Conservation (phyloP, 176 grass and related monocot genomes). For the Phoenix roebelenii region DNA sequence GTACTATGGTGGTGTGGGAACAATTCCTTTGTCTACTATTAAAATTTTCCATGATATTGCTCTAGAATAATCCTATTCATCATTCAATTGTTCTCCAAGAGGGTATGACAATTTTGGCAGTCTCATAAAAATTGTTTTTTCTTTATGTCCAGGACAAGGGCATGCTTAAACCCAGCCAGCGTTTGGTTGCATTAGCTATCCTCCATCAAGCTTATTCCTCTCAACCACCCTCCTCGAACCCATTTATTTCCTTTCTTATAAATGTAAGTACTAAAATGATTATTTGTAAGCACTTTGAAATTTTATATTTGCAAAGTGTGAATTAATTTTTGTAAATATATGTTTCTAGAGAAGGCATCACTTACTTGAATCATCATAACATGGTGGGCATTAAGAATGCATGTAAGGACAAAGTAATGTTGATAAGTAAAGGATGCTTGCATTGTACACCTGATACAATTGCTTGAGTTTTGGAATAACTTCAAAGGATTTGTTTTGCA, state of each 20-base stretch:
- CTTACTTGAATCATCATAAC: no score
- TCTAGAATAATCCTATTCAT: not conserved
- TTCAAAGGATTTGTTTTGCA: no score
- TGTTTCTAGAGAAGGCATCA: no score
- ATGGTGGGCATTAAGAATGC: no score
- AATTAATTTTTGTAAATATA: no score
- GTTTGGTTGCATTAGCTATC: conserved; percentile 79
- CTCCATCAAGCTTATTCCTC: conserved; percentile 61
- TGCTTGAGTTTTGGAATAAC: no score
- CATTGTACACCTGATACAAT: no score
- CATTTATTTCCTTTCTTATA: conserved; percentile 65
- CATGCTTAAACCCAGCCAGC: conserved; percentile 66
- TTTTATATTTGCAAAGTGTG: not conserved
- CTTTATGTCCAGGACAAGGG: conserved; percentile 58
- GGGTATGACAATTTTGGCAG: conserved; percentile 2
- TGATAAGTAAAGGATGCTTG: no score
- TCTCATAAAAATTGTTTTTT: not conserved
- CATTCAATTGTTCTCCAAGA: conserved; percentile 5
- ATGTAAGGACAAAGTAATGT: no score
- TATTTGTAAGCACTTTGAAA: not conserved
- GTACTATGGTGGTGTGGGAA: no score
- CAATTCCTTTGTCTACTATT: no score
- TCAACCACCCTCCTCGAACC: conserved; percentile 49
- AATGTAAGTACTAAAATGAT: conserved; percentile 41
- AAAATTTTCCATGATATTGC: no score